Base-by-base conservation (phyloP, 257 asterid species). In the Echites panduratus region DNA sequence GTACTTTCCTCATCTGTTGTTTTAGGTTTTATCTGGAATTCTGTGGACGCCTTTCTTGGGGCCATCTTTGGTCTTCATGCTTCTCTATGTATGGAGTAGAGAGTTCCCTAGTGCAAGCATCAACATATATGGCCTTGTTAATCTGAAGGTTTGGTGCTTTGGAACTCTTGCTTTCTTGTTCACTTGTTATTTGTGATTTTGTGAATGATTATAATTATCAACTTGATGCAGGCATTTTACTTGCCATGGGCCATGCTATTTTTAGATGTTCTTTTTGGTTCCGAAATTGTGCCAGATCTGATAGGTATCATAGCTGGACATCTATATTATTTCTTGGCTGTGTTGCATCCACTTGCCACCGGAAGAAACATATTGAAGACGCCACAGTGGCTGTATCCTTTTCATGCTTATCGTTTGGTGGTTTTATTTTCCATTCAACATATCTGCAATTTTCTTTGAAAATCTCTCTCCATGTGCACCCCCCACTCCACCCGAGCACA, bases 211-310 rank as follows among this genome's bases (percentile, higher is more conserved):
- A 50, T 73, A 40, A 32, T 63, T 35, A 45, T 72, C 70, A 16
- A 50, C 59, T 70, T 70, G 59, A 70, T 62, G 75, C 91, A 94
- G 99, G 97, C 98, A 72, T 91, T 94, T 84, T 94, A 92, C 82
- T 77, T 95, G 76, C 99, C 99, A n/a, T 95, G 99, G 99, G 92
- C 98, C 53, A 92, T 91, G 99, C 93, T 94, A 48, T 83, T 88
- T 79, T 83, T 91, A 61, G 97, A 92, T 76, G 97, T 89, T 80
- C 87, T 94, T 63, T 89, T 88, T 79, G 98, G 98, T 52, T 86
- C 96, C 70, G 87, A 90, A 71, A 78, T 89, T 22, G 82, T 76
- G 72, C 99, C 93, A 43, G 97, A 88, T 85, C 89, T 94, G 62
- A 63, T 90, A 76, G 98, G 99, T 41, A 89, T 91, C 58, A 61